A percentile compares a stretch with the other conserved stretches of the same genome.
phyloP scores from a whole-genome alignment of 2,329 filamentous ascomycete genomes.

The Neurospora crassa region DNA sequence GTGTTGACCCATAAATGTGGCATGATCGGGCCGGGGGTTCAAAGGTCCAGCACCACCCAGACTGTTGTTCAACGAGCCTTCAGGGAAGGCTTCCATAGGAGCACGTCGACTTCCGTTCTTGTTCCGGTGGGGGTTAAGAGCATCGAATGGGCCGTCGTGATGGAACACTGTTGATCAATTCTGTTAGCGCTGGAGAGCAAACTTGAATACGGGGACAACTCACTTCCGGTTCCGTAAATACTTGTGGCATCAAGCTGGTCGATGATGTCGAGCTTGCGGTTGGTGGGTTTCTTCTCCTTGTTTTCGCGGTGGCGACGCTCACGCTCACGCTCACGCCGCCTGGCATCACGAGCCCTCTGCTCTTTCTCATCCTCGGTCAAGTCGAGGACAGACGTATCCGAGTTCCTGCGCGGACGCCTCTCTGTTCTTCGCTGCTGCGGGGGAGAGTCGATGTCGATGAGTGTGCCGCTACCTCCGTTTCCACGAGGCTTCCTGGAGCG shows the following conservation, averaged over 20 bases:
- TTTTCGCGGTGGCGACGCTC: conserved; percentile 42
- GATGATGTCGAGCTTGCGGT: conserved; percentile 69
- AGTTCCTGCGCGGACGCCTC: conserved; percentile 60
- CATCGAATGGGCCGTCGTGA: conserved; percentile 95
- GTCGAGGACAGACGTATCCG: conserved; percentile 59
- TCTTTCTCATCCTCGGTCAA: conserved; percentile 50
- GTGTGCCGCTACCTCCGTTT: conserved; percentile 26
- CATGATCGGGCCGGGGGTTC: conserved; percentile 72
- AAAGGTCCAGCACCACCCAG: conserved; percentile 80
- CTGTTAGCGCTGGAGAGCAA: conserved; percentile 4
- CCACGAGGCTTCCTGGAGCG: conserved; percentile 36
- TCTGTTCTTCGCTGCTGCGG: conserved; percentile 25
- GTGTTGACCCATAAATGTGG: conserved; percentile 72
- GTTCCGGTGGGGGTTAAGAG: conserved; percentile 90
- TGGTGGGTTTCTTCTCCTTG: conserved; percentile 40
- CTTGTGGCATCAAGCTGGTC: conserved; percentile 95
- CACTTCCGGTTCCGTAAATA: conserved; percentile 86
- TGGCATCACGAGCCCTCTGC: conserved; percentile 38
- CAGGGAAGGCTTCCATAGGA: conserved; percentile 94
- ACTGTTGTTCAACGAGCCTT: conserved; percentile 84
- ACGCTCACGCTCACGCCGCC: conserved; percentile 42
- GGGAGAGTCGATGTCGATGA: conserved; percentile 23
- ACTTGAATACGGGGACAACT: conserved; percentile 27
- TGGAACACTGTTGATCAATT: conserved; percentile 65
- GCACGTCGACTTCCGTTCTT: conserved; percentile 66